Conservation (phyloP, 2,329 filamentous ascomycete species). For the Bisporella sp. region DNA sequence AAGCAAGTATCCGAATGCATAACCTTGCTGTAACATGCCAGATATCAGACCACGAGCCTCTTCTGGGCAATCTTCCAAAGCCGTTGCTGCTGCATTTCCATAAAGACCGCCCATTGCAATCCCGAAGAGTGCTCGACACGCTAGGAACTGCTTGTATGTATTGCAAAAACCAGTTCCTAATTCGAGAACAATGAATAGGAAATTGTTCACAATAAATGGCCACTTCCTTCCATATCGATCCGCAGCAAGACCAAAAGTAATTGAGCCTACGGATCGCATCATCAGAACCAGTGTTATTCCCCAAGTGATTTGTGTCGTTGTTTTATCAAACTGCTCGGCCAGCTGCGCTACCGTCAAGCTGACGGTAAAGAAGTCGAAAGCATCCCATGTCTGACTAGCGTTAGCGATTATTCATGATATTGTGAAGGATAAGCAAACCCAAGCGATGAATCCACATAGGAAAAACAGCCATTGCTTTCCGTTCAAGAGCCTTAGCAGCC, state of each 20-base stretch:
- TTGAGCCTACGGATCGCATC: slow-evolving; percentile 67
- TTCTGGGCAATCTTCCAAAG: slow-evolving; percentile 52
- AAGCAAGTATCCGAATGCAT: slow-evolving; percentile 72
- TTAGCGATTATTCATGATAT: not conserved
- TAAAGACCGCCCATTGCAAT: slow-evolving; percentile 77
- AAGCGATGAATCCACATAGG: slow-evolving; percentile 65
- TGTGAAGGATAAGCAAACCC: slow-evolving; percentile 33
- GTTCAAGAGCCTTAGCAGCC: slow-evolving; percentile 56
- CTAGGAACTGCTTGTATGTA: slow-evolving; percentile 63
- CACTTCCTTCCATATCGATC: slow-evolving; percentile 78
- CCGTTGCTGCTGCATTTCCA: slow-evolving; percentile 73
- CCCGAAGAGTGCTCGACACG: slow-evolving; percentile 68
- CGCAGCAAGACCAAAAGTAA: slow-evolving; percentile 67
- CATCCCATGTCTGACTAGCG: slow-evolving; percentile 53
- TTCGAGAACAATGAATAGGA: slow-evolving; percentile 66
- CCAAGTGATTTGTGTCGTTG: slow-evolving; percentile 62
- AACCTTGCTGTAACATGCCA: slow-evolving; percentile 76
- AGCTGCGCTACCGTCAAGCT: slow-evolving; percentile 73
- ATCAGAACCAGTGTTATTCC: slow-evolving; percentile 72
- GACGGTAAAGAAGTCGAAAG: slow-evolving; percentile 77
- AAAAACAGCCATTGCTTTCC: slow-evolving; percentile 69
- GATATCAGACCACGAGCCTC: slow-evolving; percentile 67
- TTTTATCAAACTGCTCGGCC: slow-evolving; percentile 47
- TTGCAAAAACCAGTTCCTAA: slow-evolving; percentile 66
- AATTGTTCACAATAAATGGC: slow-evolving; percentile 70